Percentiles rank a stretch among this genome's conserved stretches.
Evolutionary conservation across 2,329 filamentous ascomycete genomes (phyloP).

Genomic region (Neobulgaria alba): DNA sequence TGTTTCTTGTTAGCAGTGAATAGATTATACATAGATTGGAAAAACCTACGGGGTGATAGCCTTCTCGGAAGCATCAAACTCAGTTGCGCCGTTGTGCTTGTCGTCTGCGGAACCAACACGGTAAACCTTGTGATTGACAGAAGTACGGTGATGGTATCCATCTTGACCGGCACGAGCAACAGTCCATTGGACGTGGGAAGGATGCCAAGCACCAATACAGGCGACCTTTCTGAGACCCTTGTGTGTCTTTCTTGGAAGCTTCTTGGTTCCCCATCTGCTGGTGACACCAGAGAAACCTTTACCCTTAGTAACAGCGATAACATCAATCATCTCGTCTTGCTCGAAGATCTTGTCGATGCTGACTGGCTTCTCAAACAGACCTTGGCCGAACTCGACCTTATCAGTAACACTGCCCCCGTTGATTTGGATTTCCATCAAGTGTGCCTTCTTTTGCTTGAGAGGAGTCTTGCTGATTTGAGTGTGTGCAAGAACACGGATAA

Average conservation of each 20-base stretch:
- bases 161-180: slow-evolving; percentile 99
- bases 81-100: slow-evolving; percentile 87
- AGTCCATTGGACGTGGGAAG: slow-evolving; percentile 99
- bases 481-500: slow-evolving; percentile 98
- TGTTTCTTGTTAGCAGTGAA: slow-evolving; percentile 36
- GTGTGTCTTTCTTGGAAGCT: slow-evolving; percentile 99
- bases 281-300: slow-evolving; percentile 98
- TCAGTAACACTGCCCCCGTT: slow-evolving; percentile 93
- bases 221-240: slow-evolving; percentile 99
- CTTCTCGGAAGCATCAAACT: slow-evolving; percentile 98
- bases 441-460: slow-evolving; percentile 99
- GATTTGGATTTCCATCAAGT: slow-evolving; percentile 99
- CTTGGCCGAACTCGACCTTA: slow-evolving; percentile 94
- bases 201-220: slow-evolving; percentile 99
- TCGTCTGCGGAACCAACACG: slow-evolving; percentile 89
- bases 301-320: slow-evolving; percentile 99
- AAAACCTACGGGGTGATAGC: slow-evolving; percentile 92
- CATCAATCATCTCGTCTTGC: slow-evolving; percentile 99
- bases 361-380: slow-evolving; percentile 98
- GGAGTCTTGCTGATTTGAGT: slow-evolving; percentile 99
- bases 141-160: slow-evolving; percentile 99
- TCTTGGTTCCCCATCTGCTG: slow-evolving; percentile 98
- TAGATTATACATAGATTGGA: not conserved
- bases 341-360: slow-evolving; percentile 92
- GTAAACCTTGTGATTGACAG: slow-evolving; percentile 99